Evolutionary conservation across 345 rosid species (phyloP).

Genomic region (Abelmoschus esculentus): DNA sequence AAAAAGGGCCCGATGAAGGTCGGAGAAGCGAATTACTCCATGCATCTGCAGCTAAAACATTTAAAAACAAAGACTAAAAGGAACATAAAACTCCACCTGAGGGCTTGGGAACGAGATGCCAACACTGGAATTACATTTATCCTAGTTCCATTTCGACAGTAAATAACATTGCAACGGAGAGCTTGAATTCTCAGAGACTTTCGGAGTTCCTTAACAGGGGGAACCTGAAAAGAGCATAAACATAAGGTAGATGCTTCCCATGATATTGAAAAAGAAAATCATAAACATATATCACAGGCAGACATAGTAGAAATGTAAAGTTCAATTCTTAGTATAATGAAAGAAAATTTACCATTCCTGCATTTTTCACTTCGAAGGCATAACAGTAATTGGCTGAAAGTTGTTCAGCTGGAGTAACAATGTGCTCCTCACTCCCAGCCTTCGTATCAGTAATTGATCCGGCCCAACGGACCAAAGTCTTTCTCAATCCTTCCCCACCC

Average conservation of each 20-base stretch:
- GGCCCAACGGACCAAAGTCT: constrained; percentile 90
- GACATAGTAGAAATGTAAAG: neutral
- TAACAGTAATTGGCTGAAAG: constrained; percentile 86
- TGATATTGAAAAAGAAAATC: neutral
- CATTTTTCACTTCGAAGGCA: constrained; percentile 57
- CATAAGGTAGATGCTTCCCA: neutral
- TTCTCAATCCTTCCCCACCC: constrained; percentile 97
- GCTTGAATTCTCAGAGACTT: constrained; percentile 85
- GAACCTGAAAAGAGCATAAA: constrained; percentile 40
- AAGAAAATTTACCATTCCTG: constrained; percentile 44
- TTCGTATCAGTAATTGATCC: constrained; percentile 47
- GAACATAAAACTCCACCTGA: constrained; percentile 19
- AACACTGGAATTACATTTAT: constrained; percentile 82
- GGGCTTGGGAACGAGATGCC: constrained; percentile 15
- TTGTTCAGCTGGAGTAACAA: constrained; percentile 66
- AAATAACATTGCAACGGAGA: constrained; percentile 72
- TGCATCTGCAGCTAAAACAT: neutral
- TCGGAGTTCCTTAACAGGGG: constrained; percentile 77
- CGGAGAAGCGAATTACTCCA: neutral
- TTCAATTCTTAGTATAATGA: neutral
- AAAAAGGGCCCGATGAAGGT: neutral
- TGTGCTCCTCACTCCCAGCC: constrained; percentile 40
- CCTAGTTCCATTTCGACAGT: constrained; percentile 75
- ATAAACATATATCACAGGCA: neutral
- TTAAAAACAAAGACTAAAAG: neutral